phyloP scores from a whole-genome alignment of 1,139 yeast species.

The Suhomyces bolitotheri region DNA sequence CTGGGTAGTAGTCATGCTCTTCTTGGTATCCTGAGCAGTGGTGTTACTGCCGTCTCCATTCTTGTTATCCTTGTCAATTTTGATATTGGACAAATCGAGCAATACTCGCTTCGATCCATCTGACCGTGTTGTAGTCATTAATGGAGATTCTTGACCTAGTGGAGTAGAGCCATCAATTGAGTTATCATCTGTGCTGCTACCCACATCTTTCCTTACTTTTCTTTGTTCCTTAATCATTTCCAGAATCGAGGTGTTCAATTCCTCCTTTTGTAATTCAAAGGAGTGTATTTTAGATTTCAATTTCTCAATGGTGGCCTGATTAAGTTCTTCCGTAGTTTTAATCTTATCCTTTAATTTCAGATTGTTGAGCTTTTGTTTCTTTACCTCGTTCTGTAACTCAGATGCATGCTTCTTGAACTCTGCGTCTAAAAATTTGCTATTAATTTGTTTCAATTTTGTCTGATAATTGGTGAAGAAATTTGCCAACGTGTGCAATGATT shows the following conservation, averaged over 20 bases:
- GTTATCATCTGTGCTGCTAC: slow-evolving; percentile 1
- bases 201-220: slow-evolving; percentile 2
- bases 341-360: slow-evolving; percentile 23
- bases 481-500: slow-evolving; percentile 33
- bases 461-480: slow-evolving; percentile 34
- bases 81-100: slow-evolving; percentile 3
- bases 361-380: slow-evolving; percentile 21
- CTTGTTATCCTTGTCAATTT: slow-evolving; percentile 1
- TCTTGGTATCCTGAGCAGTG: slow-evolving; percentile 5
- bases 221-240: slow-evolving; percentile 10
- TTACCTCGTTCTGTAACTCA: slow-evolving; percentile 24
- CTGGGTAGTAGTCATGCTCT: slow-evolving; percentile 17
- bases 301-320: slow-evolving; percentile 18
- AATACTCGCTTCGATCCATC: slow-evolving; percentile 1
- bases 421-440: slow-evolving; percentile 26
- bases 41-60: neutral
- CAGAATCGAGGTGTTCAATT: slow-evolving; percentile 11
- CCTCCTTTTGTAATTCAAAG: slow-evolving; percentile 10
- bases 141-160: neutral
- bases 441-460: slow-evolving; percentile 29
- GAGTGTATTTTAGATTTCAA: slow-evolving; percentile 19
- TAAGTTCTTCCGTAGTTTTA: slow-evolving; percentile 23
- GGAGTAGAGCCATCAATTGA: slow-evolving; percentile 1
- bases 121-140: neutral
- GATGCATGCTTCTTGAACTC: slow-evolving; percentile 25